Base-by-base conservation (phyloP, 805 yeast species). In the Grigorovia yakushimaensis region DNA sequence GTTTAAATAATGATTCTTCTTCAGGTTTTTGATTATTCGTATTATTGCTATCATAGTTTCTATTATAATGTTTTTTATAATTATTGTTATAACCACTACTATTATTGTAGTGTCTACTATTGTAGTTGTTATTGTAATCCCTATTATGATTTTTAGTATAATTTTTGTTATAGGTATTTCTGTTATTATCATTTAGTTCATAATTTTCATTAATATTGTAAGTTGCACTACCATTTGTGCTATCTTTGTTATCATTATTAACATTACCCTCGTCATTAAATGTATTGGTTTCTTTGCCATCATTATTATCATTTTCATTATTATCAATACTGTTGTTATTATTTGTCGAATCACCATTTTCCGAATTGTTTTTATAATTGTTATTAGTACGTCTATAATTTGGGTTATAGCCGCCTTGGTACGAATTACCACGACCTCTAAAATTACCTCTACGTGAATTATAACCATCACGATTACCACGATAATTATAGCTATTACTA, bases 1-100 rank as follows among this genome's bases (percentile, higher is more conserved):
- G 67, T 45, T 57, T 58, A 45, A 62, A 62, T 30, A 61, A 47
- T 15, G 65, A 60, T 47, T 55, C 56, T 18, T 51, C 53, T 44
- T 55, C 53, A 18, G 51, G 56, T 10, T 44, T 36, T 27, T 35
- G 42, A 18, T 38, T 46, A 22, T 37, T 7, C 30, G 42, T 47
- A 27, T 36, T 35, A 21, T 44, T 36, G 11, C 39, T 35, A 39
- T 37, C 39, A 40, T 39, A 36, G n/a, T 47, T 39, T 38, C 24
- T 44, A 3, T 50, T 41, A 36, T 46, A 47, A 18, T 24, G 45
- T 21, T 43, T 22, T 20, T 42, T 22, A 6, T 19, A 15, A 36
- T 42, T 13, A 27, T 39, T 38, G 11, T 41, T 30, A 18, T 18
- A 36, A 10, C 30, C 22, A 40, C 33, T 19, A 17, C 18, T 22